Conservation (phyloP, 352 stramenopile genomes). For the Nothophytophthora sp. region DNA sequence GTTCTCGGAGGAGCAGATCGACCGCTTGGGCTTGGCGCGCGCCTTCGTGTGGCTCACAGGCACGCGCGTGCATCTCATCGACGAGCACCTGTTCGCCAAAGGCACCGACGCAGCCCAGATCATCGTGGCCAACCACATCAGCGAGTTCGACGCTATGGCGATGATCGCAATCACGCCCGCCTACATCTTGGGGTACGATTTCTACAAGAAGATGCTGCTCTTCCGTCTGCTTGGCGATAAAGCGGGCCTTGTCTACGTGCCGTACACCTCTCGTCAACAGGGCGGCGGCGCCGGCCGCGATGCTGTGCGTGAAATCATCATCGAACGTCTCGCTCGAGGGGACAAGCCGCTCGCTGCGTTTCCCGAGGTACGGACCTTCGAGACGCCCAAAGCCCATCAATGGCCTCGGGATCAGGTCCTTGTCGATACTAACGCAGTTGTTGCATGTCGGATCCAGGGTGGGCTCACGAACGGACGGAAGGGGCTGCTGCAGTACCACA, state of each 20-base stretch:
- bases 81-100: slow-evolving; percentile 39
- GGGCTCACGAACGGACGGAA: slow-evolving; percentile 67
- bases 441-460: slow-evolving; percentile 27
- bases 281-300: slow-evolving; percentile 50
- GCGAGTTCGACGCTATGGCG: slow-evolving; percentile 69
- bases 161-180: slow-evolving; percentile 48
- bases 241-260: slow-evolving; percentile 66
- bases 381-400: too few relatives aligned
- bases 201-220: slow-evolving; percentile 83
- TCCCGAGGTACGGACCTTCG: slow-evolving; percentile 60
- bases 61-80: slow-evolving; percentile 42
- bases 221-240: slow-evolving; percentile 65
- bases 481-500: slow-evolving; percentile 75
- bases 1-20: slow-evolving; percentile 49
- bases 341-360: slow-evolving; percentile 64
- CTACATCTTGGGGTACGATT: slow-evolving; percentile 77
- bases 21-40: slow-evolving; percentile 36
- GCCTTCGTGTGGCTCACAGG: slow-evolving; percentile 46
- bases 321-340: slow-evolving; percentile 45
- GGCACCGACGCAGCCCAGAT: slow-evolving; percentile 29
- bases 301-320: slow-evolving; percentile 60
- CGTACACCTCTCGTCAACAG: slow-evolving; percentile 63
- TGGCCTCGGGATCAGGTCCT: too few relatives aligned
- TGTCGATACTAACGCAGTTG: not conserved
- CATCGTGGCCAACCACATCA: slow-evolving; percentile 78